A percentile compares a stretch with the other conserved stretches of the same genome.
Conservation (phyloP, 1,139 yeast species). For the Hanseniaspora gamundiae region DNA sequence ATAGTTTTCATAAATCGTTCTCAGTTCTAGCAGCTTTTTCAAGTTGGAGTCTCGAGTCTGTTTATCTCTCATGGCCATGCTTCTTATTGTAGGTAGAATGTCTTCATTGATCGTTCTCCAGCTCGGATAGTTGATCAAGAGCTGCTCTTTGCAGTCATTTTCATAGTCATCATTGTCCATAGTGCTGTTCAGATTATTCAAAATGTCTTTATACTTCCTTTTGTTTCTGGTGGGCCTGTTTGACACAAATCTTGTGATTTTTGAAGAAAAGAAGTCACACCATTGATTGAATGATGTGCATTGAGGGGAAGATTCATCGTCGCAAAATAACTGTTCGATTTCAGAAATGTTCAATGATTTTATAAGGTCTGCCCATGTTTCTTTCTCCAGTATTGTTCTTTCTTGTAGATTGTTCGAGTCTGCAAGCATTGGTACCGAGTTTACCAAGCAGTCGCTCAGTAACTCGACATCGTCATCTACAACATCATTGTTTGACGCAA, state of each 20-base stretch:
- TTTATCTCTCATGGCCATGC: conserved; percentile 4
- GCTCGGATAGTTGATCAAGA: background rate
- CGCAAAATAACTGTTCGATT: background rate
- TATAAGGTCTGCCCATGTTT: background rate
- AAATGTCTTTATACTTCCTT: conserved; percentile 14
- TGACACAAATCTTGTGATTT: conserved; percentile 2
- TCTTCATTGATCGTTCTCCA: background rate
- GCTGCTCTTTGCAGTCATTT: background rate
- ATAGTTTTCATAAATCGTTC: background rate
- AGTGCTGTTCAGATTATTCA: conserved; percentile 13
- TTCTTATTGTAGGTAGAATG: background rate
- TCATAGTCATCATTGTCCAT: conserved; percentile 7
- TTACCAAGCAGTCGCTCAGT: too few species aligned
- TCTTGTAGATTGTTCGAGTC: too few species aligned
- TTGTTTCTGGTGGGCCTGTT: conserved; percentile 21
- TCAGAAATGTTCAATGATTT: background rate
- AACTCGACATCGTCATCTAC: too few species aligned
- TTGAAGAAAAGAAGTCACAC: background rate
- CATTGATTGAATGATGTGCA: background rate
- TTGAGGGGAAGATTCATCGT: background rate
- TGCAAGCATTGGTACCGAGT: too few species aligned
- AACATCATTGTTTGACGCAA: too few species aligned
- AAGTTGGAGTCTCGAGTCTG: background rate
- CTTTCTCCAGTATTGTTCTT: too few species aligned
- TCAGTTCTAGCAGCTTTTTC: background rate